Conservation (phyloP, 352 stramenopile genomes). For the Globisporangium recalcitrans region DNA sequence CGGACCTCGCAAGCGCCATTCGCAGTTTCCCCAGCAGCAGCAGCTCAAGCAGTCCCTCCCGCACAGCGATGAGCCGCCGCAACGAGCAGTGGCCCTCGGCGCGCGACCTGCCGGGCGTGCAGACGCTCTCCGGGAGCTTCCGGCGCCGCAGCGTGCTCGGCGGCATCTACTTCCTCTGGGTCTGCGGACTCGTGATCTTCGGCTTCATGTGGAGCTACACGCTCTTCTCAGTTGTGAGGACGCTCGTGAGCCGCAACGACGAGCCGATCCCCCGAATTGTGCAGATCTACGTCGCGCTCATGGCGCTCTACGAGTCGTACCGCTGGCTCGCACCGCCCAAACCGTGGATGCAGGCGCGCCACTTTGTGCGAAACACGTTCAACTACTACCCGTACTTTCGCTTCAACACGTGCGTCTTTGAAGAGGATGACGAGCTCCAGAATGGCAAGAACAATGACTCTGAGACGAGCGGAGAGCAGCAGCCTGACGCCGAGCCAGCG, state of each 20-base stretch:
- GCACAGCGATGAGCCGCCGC: neutral
- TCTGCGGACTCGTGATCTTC: conserved; percentile 23
- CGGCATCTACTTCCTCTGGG: conserved; percentile 30
- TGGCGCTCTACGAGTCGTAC: conserved; percentile 43
- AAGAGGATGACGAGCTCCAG: conserved; percentile 11
- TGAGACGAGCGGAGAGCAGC: conserved; percentile 12
- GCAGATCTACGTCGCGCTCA: conserved; percentile 26
- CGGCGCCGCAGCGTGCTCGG: conserved; percentile 29
- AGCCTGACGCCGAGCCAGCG: neutral
- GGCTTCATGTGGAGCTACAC: conserved; percentile 25
- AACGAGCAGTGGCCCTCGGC: conserved; percentile 4
- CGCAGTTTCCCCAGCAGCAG: too few relatives aligned
- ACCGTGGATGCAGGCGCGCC: conserved; percentile 29
- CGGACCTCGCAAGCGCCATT: too few relatives aligned
- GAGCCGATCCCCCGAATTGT: conserved; percentile 15
- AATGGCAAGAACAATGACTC: neutral
- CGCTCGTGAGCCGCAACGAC: conserved; percentile 14
- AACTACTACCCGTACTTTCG: conserved; percentile 36
- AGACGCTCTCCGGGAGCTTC: conserved; percentile 24
- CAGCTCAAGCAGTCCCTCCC: too few relatives aligned
- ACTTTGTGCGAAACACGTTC: conserved; percentile 21
- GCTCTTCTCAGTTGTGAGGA: conserved; percentile 14
- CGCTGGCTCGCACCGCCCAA: conserved; percentile 22
- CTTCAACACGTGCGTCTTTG: conserved; percentile 31
- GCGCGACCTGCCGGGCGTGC: conserved; percentile 2